Evolutionary conservation across 2,329 filamentous ascomycete species (phyloP), one percentile per base, ranked within the genome.

Genomic region (Aspergillus thermomutatus): DNA sequence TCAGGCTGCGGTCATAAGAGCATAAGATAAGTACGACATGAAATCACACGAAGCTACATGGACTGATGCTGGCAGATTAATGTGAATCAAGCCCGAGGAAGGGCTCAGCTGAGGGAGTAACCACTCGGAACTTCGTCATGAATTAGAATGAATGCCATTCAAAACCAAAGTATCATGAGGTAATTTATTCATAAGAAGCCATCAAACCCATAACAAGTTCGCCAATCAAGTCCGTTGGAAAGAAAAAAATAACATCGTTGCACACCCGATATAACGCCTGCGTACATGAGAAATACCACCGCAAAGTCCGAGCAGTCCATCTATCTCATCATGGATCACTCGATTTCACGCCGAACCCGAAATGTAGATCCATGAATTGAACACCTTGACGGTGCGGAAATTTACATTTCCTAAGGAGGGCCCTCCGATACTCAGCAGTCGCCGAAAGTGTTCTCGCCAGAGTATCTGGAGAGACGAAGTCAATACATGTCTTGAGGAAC

Each of bases 381-480:
- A 51, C 28, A 43, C 49, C 53, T 52, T 57, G 57, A 61, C 60
- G 53, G 50, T 46, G 53, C 47, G 49, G 50, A 51, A 52, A 27
- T 54, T 54, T 56, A 59, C 34, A 37, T 56, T 56, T 56, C 28
- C 57, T 46, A 49, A 50, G 57, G 54, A 55, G 50, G 48, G 54
- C 56, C 41, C 17, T 45, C 46, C 28, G 57, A 53, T 48, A 55
- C 49, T 62, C 61, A 66, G 51, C 57, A 61, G 59, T 74, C 72
- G 72, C 94, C 94, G 73, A 99, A 99, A 54, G 94, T 99, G 84
- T 97, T 99, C 86, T 97, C 94, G 79, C 94, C 94, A 51, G 93
- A 97, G 84, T 96, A 96, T 69, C 85, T 88, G 67, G 37, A 54
- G 58, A 41, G 49, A 59, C 54, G 55, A 34, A 64, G 69, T 72